Conservation (phyloP, 306 rosid species). For the Argentina anserina region DNA sequence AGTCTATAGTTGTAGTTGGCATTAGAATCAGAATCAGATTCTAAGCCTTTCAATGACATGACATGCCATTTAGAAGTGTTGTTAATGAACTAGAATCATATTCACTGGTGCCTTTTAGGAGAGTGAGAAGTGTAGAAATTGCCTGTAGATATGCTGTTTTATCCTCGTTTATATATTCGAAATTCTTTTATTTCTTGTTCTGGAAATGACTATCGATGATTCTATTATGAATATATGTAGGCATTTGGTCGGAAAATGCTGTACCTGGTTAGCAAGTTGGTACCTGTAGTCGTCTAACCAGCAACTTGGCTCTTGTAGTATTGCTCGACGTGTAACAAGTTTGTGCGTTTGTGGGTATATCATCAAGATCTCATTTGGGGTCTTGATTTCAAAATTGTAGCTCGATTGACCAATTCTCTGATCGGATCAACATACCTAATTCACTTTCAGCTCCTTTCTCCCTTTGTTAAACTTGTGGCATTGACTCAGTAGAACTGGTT, state of each 20-base stretch:
- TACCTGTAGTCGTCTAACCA: background rate
- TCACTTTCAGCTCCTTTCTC: background rate
- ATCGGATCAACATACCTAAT: background rate
- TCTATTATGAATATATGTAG: background rate
- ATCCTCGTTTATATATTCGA: no score
- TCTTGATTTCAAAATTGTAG: background rate
- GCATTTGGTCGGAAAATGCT: background rate
- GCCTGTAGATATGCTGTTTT: background rate
- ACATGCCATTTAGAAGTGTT: background rate
- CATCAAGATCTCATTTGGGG: background rate
- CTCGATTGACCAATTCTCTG: background rate
- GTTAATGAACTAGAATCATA: conserved; percentile 13
- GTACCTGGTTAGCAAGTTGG: background rate
- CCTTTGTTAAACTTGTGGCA: background rate
- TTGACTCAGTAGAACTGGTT: background rate
- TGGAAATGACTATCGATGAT: background rate
- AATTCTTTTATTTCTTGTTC: background rate
- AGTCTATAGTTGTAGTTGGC: background rate
- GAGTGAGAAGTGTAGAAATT: background rate
- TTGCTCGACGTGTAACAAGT: background rate
- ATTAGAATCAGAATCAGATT: conserved; percentile 23
- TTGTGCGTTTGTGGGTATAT: background rate
- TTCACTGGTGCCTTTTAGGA: background rate
- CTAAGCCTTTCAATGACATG: background rate
- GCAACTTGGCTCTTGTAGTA: background rate